A percentile compares a stretch with the other conserved stretches of the same genome.
Conservation (phyloP, 352 stramenopile species). For the Globisporangium lucens region DNA sequence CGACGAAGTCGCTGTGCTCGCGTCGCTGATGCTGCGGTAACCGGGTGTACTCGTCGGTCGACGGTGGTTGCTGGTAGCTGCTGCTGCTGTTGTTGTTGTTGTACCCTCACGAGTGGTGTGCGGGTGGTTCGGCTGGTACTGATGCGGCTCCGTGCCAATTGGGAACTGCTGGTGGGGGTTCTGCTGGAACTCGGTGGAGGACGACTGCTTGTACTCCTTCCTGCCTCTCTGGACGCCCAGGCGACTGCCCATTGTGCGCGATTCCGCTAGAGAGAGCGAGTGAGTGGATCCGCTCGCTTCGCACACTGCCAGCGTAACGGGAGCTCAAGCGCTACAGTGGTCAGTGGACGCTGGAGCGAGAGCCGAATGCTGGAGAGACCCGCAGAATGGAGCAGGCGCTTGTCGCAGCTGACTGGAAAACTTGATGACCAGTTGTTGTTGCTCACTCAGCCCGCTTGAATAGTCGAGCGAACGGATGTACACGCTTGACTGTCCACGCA, state of each 20-base stretch:
- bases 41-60: conserved; percentile 4
- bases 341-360: neutral
- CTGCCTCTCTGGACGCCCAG: conserved; percentile 6
- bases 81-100: neutral
- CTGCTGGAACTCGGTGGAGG: conserved; percentile 8
- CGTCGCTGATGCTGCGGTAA: neutral
- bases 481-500: neutral
- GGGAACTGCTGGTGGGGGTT: conserved; percentile 7
- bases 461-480: neutral
- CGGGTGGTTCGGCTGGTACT: neutral
- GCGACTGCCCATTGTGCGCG: conserved; percentile 3
- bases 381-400: conserved; percentile 4
- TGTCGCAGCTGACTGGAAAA: conserved; percentile 1
- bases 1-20: neutral
- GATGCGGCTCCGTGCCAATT: conserved; percentile 6
- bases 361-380: neutral
- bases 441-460: neutral
- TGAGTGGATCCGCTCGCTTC: neutral
- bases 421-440: conserved; percentile 1
- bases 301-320: neutral
- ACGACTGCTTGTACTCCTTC: conserved; percentile 1
- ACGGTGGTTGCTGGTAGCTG: neutral
- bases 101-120: conserved; percentile 1
- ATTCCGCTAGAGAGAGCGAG: conserved; percentile 6
- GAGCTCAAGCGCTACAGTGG: neutral